Base-by-base conservation (phyloP, 441 rosid species). In the Dalechampia spathulata region DNA sequence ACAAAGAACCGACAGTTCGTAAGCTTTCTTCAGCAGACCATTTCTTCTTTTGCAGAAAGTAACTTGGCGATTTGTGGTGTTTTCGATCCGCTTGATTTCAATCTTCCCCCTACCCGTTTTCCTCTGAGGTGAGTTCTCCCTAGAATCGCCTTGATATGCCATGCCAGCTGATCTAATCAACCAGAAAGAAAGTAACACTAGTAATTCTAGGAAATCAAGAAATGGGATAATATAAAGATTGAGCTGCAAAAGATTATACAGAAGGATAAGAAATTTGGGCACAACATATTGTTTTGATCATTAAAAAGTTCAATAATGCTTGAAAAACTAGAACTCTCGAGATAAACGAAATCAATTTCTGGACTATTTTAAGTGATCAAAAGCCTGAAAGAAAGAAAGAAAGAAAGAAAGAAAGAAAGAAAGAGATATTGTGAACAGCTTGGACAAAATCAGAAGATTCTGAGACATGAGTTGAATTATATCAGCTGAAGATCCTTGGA, bases 81-180 rank as follows among this genome's bases (percentile, higher is more conserved):
- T 92, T 63, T 92, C 98, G 83, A 92, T 92, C 91, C 98, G 82
- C 82, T 92, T 92, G 86, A 92, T 92, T 78, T 84, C 98, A 70
- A 92, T 89, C 87, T 92, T 92, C 48, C 98, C 98, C 69, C 98
- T 86, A 1, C 96, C 98, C 38, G 74, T 66, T 70, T 80, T 88
- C 75, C 83, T 86, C 90, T 67, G 76, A 11, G 86, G 77, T 42
- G 88, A 81, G 32, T 48, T 67, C 45, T 76, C 87, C 55, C 73
- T 57, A 5, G 83, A 55, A 48, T 85, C 83, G 42, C 64, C 55
- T 43, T 71, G 87, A 61, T 73, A 81, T 36, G 69, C 86, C 96
- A 80, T 91, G 46, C 19, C 43, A 62, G 47, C 60, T 67, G 59
- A 60, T 60, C 49, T 51, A 55, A 63, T 37, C 54, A 34, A 52